Base-by-base conservation (phyloP, 2,329 filamentous ascomycete species). In the Colletotrichum endophyticum region DNA sequence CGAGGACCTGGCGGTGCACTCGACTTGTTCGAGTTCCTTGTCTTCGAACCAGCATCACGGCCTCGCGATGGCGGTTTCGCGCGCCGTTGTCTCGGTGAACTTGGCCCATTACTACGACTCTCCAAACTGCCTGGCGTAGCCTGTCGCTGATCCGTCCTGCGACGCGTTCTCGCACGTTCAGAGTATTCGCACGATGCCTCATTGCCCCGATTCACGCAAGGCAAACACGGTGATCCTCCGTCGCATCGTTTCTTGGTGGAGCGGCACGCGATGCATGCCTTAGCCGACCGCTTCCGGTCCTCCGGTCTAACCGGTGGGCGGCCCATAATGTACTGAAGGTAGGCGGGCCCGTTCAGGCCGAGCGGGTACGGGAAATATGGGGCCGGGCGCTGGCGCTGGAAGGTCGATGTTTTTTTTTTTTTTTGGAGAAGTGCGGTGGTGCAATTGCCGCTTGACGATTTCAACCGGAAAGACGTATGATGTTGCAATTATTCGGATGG, bases 171-270 rank as follows among this genome's bases (percentile, higher is more conserved):
- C 8, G 16, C 22, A 3, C 68, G 71, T 19, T 73, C 56, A 8
- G 56, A 32, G 16, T 73, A 73, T 3, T 61, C 44, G 22, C 71
- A 73, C 39, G 39, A 30, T 11, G 71, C 19, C 6, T 22, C 66
- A 9, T 49, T 44, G 22, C 71, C 71, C 28, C 71, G 39, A 22
- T 73, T 70, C 15, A 70, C 27, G 56, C 71, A 73, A 3, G 71
- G 30, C 9, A 19, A 66, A 77, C 89, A 90, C 1, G 89, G 89
- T 4, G 86, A 85, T 1, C 84, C 84, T 12, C 87, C 88, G 72
- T 86, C 87, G 79, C 89, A 91, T 77, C 88, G 83, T 81, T 89
- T 90, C 81, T 90, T 90, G 11, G 88, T 86, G 16, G 84, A 83
- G 34, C 88, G 86, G 78, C 89, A 91, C 8, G 85, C 80, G 63